Percentiles rank a stretch among this genome's conserved stretches.
phyloP scores from a whole-genome alignment of 371 early-diverging fungal species.

The Smittium culicis region DNA sequence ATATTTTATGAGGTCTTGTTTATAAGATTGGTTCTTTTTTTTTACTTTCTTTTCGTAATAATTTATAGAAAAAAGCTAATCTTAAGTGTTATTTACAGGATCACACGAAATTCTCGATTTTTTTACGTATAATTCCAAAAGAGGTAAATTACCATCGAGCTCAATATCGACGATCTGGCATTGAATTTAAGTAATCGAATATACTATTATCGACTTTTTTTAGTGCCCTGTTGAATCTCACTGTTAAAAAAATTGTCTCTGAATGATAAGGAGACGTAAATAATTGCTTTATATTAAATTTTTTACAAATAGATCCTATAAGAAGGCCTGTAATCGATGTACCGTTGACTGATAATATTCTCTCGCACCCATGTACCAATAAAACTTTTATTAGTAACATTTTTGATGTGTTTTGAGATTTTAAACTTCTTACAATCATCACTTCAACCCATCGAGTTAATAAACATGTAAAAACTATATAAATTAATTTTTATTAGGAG shows the following conservation, averaged over 20 bases:
- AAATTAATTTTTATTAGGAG: neutral
- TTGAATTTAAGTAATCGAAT: neutral
- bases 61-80: neutral
- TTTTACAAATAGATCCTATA: neutral
- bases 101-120: neutral
- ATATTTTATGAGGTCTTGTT: neutral
- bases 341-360: neutral
- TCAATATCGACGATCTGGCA: neutral
- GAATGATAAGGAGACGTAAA: neutral
- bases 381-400: neutral
- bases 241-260: neutral
- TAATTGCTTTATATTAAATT: neutral
- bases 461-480: neutral
- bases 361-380: neutral
- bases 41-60: neutral
- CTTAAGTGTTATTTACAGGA: neutral
- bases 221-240: neutral
- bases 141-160: neutral
- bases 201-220: neutral
- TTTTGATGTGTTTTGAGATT: neutral
- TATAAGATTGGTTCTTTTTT: neutral
- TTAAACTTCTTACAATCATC: neutral
- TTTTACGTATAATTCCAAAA: neutral
- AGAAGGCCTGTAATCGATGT: neutral
- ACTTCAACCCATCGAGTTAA: neutral